phyloP scores from a whole-genome alignment of 2,329 filamentous ascomycete genomes.

The Penicillium aurantiogriseum region DNA sequence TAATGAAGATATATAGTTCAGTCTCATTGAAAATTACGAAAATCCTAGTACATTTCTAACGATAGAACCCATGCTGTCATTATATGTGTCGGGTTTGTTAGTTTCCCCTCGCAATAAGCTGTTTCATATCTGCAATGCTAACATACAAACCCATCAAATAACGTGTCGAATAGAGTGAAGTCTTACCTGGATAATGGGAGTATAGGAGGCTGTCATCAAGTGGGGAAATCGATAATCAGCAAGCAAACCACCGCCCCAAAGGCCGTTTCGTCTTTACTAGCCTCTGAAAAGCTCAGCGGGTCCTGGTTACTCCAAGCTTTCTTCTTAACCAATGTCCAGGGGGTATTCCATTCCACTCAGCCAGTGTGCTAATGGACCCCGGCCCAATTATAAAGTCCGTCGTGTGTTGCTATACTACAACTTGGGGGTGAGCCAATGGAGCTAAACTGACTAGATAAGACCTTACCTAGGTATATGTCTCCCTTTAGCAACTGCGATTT shows the following conservation, averaged over 20 bases:
- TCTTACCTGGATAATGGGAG: not conserved
- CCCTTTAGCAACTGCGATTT: not conserved
- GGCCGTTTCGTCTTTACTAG: not conserved
- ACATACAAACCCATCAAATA: not conserved
- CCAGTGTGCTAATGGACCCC: not conserved
- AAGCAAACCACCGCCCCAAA: not conserved
- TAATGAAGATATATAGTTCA: not conserved
- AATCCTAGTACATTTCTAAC: not conserved
- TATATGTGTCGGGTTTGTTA: not conserved
- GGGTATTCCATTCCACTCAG: not conserved
- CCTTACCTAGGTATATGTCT: no score
- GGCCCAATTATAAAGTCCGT: not conserved
- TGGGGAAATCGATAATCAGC: not conserved
- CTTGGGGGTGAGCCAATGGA: no score
- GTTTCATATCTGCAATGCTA: not conserved
- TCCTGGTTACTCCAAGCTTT: not conserved
- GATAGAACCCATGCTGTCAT: not conserved
- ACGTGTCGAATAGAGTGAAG: not conserved
- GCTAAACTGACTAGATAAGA: not conserved
- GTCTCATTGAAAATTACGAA: not conserved
- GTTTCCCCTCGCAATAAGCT: not conserved
- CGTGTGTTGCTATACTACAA: not conserved
- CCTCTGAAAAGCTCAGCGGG: not conserved
- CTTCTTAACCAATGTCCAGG: not conserved
- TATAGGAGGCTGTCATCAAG: not conserved